Base-by-base conservation (phyloP, 1,139 yeast species). In the Pneumocystis canis region DNA sequence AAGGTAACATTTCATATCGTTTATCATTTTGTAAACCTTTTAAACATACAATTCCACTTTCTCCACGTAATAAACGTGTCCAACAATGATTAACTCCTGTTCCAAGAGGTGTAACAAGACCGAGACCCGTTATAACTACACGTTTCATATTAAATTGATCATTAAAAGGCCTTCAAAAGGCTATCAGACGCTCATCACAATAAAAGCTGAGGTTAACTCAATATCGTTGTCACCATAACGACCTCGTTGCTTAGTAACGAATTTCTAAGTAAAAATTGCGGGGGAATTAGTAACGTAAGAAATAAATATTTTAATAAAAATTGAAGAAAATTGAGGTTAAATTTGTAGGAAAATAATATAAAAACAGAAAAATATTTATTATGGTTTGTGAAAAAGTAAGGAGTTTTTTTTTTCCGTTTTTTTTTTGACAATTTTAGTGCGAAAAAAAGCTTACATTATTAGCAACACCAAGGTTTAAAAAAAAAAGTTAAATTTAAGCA, bases 61-160 rank as follows among this genome's bases (percentile, higher is more conserved):
- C n/a, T 68, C 73, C 64, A 69, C 70, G 69, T 1, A 76, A 60
- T 28, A 77, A 70, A n/a, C 69, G 67, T 16, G 62, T 59, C 79
- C 79, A 77, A 3, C 73, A 73, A 31, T 67, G 67, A 47, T 68
- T 65, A 39, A 70, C 71, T 0, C 90, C 92, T 2, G 84, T 83
- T 0, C 97, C 98, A 5, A 92, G 75, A 0, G 98, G 98, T 0
- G 95, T 82, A 1, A 90, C 82, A 56, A 87, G 74, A 0, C 97
- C 98, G 18, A 90, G 72, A 0, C 98, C 98, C 0, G 98, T 92
- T 0, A 92, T 84, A 0, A 92, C 97, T 0, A 90, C 96, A 73
- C 96, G 75, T 65, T 77, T 66, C 63, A 39, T 66, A 59, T 7
- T 5, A 1, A 25, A n/a, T 18, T 16, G 18, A 3, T 20, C 18